Evolutionary conservation across 2,329 filamentous ascomycete species (phyloP).

Genomic region (Cadophora luteo-olivacea): DNA sequence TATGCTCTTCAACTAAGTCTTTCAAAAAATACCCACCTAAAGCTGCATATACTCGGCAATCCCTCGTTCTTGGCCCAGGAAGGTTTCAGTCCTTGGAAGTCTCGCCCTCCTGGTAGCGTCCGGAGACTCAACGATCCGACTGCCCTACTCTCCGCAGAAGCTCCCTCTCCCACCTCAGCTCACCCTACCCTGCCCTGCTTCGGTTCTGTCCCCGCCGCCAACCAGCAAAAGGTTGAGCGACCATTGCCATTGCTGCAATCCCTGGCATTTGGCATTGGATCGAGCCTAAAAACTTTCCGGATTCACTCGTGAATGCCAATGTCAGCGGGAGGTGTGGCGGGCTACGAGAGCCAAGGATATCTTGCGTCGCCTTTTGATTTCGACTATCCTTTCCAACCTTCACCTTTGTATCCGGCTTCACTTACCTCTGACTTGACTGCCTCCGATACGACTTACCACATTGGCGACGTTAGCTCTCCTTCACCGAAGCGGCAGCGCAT

Average conservation of each 20-base stretch:
- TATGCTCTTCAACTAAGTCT: neutral
- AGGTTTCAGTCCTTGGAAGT: conserved; percentile 32
- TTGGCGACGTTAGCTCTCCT: conserved; percentile 35
- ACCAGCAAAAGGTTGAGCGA: neutral
- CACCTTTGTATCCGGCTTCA: conserved; percentile 41
- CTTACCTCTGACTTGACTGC: conserved; percentile 40
- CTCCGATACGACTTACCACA: conserved; percentile 21
- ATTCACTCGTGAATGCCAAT: conserved; percentile 34
- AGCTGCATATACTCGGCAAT: conserved; percentile 20
- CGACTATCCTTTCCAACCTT: conserved; percentile 40
- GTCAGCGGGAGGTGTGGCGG: conserved; percentile 40
- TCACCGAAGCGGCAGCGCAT: conserved; percentile 36
- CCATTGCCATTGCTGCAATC: conserved; percentile 15
- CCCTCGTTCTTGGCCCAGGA: conserved; percentile 26
- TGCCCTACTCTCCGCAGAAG: conserved; percentile 24
- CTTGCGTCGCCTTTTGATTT: conserved; percentile 40
- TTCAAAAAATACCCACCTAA: neutral
- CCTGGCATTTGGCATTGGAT: conserved; percentile 18
- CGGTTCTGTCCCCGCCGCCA: neutral
- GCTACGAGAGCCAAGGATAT: conserved; percentile 34
- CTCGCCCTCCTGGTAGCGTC: conserved; percentile 30
- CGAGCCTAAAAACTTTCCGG: conserved; percentile 6
- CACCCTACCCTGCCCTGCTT: neutral
- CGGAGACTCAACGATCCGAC: conserved; percentile 24
- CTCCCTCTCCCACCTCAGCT: conserved; percentile 16